Evolutionary conservation across 768 basidiomycete species (phyloP), one percentile per base, ranked within the genome.

Genomic region (Roridomyces roridus): DNA sequence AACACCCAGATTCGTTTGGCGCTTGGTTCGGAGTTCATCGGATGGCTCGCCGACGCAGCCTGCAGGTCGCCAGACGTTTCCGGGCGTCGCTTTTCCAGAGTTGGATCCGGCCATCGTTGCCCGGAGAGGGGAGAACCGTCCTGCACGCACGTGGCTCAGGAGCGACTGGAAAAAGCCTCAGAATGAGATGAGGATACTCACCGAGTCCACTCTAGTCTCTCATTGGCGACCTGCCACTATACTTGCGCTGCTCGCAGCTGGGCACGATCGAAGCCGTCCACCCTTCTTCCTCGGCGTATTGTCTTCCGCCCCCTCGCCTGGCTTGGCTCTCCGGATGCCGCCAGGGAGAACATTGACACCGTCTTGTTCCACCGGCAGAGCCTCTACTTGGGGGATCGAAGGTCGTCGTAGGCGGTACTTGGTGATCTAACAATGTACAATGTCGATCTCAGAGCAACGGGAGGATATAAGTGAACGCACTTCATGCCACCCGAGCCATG

Each of bases 141-240:
- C 93, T 93, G 25, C 9, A 62, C n/a, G n/a, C 18, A n/a, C 9
- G 47, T 28, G 24, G n/a, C 14, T 47, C 6, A 42, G 39, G n/a
- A n/a, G n/a, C n/a, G n/a, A n/a, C 35, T 18, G 20, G 14, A 45
- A 28, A n/a, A n/a, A 14, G n/a, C n/a, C n/a, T n/a, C n/a, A 26
- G 29, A 40, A 45, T 47, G 35, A 21, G 34, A 29, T 37, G 26
- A 12, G 26, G 35, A 57, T 21, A 65, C 72, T 26, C 60, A 92
- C 89, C 91, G 91, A 29, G 88, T 96, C 94, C 96, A 98, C 69
- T 96, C 95, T 0, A 99, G 95, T 63, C 88, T 81, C 89, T 88
- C 10, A 96, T 84, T 4, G 88, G 81, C 0, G 89, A 86, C 60
- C 90, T 91, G 8, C 7, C 15, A 40, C 7, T 82, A 8, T 41